Evolutionary conservation across 2,329 filamentous ascomycete genomes (phyloP).

Genomic region (Claviceps capensis): DNA sequence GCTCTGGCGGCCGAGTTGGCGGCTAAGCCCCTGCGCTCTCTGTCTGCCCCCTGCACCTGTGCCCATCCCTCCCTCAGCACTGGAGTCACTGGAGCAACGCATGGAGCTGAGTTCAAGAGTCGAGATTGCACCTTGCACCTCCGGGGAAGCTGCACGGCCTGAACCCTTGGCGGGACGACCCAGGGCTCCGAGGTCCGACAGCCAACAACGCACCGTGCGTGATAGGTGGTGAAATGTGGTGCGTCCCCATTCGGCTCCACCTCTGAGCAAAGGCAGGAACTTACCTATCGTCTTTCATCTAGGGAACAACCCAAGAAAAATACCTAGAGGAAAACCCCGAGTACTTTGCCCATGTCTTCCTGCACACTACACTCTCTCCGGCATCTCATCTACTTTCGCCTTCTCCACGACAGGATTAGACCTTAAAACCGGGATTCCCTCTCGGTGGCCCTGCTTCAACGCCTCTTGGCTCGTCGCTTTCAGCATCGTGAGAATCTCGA

Average conservation of each 20-base stretch:
- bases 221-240: background rate
- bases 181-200: background rate
- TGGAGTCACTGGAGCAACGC: too few species aligned
- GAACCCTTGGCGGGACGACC: background rate
- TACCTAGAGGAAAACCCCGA: background rate
- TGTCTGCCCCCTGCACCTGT: too few species aligned
- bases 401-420: conserved; percentile 1
- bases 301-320: conserved; percentile 10
- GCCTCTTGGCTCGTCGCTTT: background rate
- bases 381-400: background rate
- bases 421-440: background rate
- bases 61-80: too few species aligned
- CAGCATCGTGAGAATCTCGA: background rate
- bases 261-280: conserved; percentile 8
- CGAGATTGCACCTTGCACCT: background rate
- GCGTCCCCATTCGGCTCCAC: conserved; percentile 11
- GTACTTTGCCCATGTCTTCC: conserved; percentile 5
- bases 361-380: conserved; percentile 1
- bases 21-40: background rate
- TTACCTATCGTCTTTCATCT: conserved; percentile 4
- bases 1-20: background rate
- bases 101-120: too few species aligned
- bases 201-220: background rate
- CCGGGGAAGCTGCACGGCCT: background rate
- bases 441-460: background rate